Evolutionary conservation across 306 rosid species (phyloP).

Genomic region (Cyamopsis tetragonoloba): DNA sequence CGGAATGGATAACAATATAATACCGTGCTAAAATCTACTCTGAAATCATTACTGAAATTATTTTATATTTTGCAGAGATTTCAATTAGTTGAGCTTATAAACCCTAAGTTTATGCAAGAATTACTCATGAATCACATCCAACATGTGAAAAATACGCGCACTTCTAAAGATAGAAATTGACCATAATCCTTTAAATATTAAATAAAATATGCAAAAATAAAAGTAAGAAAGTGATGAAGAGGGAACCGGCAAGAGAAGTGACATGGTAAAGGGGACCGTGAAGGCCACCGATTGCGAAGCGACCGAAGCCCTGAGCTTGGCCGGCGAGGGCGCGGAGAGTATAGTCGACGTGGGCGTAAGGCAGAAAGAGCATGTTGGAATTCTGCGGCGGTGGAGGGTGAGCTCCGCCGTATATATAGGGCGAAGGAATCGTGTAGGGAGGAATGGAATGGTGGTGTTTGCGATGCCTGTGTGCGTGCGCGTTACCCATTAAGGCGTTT

Average conservation of each 20-base stretch:
- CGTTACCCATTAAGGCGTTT: constrained; percentile 56
- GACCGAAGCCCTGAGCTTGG: constrained; percentile 91
- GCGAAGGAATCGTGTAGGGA: constrained; percentile 20
- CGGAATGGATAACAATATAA: no score
- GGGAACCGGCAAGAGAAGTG: constrained; percentile 66
- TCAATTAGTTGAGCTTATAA: no score
- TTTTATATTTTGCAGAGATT: no score
- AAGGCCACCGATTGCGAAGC: constrained; percentile 78
- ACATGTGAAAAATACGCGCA: no score
- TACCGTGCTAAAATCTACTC: no score
- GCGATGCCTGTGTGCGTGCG: constrained; percentile 41
- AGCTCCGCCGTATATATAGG: constrained; percentile 27
- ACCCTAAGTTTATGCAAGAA: no score
- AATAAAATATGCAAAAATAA: background rate
- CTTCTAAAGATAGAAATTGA: no score
- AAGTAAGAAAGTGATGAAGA: background rate
- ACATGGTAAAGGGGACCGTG: constrained; percentile 69
- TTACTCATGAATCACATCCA: no score
- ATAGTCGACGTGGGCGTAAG: constrained; percentile 65
- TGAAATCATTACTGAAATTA: no score
- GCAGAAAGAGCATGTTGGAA: constrained; percentile 40
- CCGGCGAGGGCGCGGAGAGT: constrained; percentile 68
- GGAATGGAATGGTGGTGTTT: constrained; percentile 26
- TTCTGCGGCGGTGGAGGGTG: constrained; percentile 11
- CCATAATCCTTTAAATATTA: no score